These are phyloP conservation scores for Epichloe typhina DNA, from an alignment of 2,329 filamentous ascomycete genomes.

Conservation along the genomic window DNA sequence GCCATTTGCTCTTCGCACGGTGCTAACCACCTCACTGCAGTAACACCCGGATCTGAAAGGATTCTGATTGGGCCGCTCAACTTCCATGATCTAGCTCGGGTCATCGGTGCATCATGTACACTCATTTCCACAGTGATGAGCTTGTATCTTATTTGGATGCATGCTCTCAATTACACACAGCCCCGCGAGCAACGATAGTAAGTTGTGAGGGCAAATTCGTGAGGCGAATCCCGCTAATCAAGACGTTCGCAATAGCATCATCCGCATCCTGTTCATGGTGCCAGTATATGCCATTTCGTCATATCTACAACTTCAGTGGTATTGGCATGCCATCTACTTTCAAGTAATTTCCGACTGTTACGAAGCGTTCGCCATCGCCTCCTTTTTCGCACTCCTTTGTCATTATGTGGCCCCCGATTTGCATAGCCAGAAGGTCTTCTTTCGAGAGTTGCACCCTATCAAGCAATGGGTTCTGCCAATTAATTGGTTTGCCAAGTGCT, in stretches of 20 bases:
- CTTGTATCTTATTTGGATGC: slow-evolving; percentile 43
- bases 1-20: background rate
- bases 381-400: slow-evolving; percentile 74
- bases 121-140: slow-evolving; percentile 39
- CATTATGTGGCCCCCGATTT: slow-evolving; percentile 67
- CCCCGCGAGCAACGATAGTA: slow-evolving; percentile 46
- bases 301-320: slow-evolving; percentile 60
- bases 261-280: slow-evolving; percentile 80
- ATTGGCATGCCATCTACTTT: slow-evolving; percentile 69
- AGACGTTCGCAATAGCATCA: slow-evolving; percentile 42
- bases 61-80: slow-evolving; percentile 34
- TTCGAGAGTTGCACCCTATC: slow-evolving; percentile 50
- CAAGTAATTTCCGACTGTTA: slow-evolving; percentile 74
- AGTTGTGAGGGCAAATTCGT: slow-evolving; percentile 7
- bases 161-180: slow-evolving; percentile 47
- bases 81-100: slow-evolving; percentile 41
- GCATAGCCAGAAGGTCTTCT: slow-evolving; percentile 72
- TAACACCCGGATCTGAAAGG: slow-evolving; percentile 31
- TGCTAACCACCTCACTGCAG: slow-evolving; percentile 13
- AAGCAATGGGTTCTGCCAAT: slow-evolving; percentile 66
- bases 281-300: slow-evolving; percentile 67
- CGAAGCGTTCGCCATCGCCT: slow-evolving; percentile 77
- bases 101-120: slow-evolving; percentile 35
- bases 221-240: background rate
- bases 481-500: slow-evolving; percentile 56